Conservation (phyloP, 805 yeast genomes). For the Kazachstania taianensis region DNA sequence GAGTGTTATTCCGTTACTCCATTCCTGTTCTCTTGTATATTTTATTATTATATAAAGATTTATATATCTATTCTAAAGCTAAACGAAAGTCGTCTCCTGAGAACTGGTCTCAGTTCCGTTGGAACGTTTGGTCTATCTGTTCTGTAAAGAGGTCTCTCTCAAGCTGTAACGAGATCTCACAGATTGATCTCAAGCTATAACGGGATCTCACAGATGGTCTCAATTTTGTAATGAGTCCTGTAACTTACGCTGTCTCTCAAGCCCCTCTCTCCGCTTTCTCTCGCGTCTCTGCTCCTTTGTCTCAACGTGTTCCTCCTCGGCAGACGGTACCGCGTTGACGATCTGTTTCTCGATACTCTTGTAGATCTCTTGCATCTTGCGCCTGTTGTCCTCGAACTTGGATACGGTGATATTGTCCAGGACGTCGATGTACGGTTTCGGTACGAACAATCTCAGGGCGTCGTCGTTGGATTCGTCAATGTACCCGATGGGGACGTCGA, state of each 20-base stretch:
- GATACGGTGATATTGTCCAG: constrained; percentile 47
- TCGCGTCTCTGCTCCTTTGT: constrained; percentile 49
- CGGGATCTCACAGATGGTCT: not conserved
- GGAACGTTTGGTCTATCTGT: too few species aligned
- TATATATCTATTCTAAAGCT: too few species aligned
- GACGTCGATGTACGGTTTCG: constrained; percentile 39
- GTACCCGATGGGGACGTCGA: constrained; percentile 72
- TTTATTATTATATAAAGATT: too few species aligned
- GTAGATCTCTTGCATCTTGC: constrained; percentile 42
- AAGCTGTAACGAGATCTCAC: not conserved
- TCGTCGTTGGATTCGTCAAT: constrained; percentile 25
- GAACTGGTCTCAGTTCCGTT: too few species aligned
- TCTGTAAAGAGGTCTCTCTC: too few species aligned
- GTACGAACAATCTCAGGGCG: constrained; percentile 37
- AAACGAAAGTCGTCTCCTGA: too few species aligned
- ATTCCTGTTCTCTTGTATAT: too few species aligned
- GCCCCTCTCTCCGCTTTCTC: constrained; percentile 43
- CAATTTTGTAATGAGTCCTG: constrained; percentile 2
- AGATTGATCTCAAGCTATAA: too few species aligned
- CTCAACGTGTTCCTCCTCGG: constrained; percentile 24
- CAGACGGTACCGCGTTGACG: constrained; percentile 12
- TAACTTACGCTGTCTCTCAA: constrained; percentile 17
- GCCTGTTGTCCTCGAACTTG: constrained; percentile 56
- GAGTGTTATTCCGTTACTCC: not conserved
- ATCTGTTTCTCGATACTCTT: constrained; percentile 30